Evolutionary conservation across 805 yeast species (phyloP), one percentile per base, ranked within the genome.

Genomic region (Groenewaldozyma salmanticensis): DNA sequence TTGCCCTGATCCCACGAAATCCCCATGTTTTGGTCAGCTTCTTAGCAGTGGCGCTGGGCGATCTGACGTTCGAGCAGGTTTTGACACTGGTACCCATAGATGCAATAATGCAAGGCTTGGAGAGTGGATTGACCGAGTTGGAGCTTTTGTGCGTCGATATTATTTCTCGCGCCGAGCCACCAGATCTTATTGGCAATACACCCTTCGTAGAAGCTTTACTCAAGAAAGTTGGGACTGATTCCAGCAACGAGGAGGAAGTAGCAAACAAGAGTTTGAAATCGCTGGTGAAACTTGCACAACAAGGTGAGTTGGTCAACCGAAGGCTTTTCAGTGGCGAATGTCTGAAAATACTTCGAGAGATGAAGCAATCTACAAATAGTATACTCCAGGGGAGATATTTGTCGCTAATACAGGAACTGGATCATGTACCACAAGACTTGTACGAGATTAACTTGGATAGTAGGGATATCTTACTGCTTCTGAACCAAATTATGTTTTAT

Each of bases 121-220:
- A 48, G 13, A 51, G 58, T 11, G 51, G 51, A 11, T 45, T 52
- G 21, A 52, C 56, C 11, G 49, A 50, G 16, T 47, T 65, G 21
- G 55, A 56, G 34, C 11, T 13, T 1, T 48, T 56, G 9, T 51
- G 57, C 21, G 49, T 60, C 11, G 41, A 51, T 3, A 42, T 60
- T 9, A 9, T 65, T 4, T 21, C 43, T 3, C 50, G 48, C 27
- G 57, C 62, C 3, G 45, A 51, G 5, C 64, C 65, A 2, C 47
- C 60, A 2, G 67, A 61, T 42, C 27, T 58, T 11, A 40, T 62
- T 7, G 62, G 62, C 5, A 59, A 57, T 37, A 55, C 65, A 1
- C 52, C 57, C 3, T 42, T 64, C 3, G 37, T 59, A n/a, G 41
- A 47, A 11, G 47, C 37, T 18, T 18, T 33, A 15, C 24, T 33